Evolutionary conservation across 345 rosid genomes (phyloP).

Genomic region (Gossypium ekmanianum): DNA sequence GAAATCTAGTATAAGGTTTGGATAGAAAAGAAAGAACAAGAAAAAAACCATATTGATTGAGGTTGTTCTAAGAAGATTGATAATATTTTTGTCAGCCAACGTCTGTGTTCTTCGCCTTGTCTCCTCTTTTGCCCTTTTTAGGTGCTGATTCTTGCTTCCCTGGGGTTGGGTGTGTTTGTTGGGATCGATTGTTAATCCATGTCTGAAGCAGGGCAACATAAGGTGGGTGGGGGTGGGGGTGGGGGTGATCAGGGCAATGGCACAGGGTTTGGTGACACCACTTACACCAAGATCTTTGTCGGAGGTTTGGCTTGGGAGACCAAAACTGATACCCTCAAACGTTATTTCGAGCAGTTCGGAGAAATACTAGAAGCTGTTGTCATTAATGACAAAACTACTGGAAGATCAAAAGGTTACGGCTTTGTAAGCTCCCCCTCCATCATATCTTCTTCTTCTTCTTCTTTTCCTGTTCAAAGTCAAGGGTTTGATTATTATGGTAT

Average conservation of each 20-base stretch:
- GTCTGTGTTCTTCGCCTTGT: constrained; percentile 6
- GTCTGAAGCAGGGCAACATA: constrained; percentile 33
- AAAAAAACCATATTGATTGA: not conserved
- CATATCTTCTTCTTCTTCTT: not conserved
- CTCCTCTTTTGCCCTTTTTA: not conserved
- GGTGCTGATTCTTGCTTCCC: constrained; percentile 5
- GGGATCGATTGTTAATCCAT: constrained; percentile 2
- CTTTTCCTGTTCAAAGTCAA: not conserved
- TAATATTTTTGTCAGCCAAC: constrained; percentile 12
- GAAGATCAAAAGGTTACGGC: constrained; percentile 40
- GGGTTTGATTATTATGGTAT: not conserved
- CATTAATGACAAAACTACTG: constrained; percentile 25
- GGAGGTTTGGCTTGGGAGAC: constrained; percentile 51
- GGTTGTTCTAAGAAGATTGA: constrained; percentile 2
- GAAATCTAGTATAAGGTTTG: constrained; percentile 11
- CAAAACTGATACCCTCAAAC: constrained; percentile 24
- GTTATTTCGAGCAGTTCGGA: constrained; percentile 39
- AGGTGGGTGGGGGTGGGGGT: constrained; percentile 31
- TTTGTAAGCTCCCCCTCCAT: constrained; percentile 23
- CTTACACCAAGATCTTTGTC: constrained; percentile 39
- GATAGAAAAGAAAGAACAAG: not conserved
- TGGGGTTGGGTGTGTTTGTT: not conserved
- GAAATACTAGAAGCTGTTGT: constrained; percentile 42
- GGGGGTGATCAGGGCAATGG: not conserved
- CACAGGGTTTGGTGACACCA: constrained; percentile 35